phyloP scores from a whole-genome alignment of 1,139 yeast species.

The Yamadazyma taylorii region DNA sequence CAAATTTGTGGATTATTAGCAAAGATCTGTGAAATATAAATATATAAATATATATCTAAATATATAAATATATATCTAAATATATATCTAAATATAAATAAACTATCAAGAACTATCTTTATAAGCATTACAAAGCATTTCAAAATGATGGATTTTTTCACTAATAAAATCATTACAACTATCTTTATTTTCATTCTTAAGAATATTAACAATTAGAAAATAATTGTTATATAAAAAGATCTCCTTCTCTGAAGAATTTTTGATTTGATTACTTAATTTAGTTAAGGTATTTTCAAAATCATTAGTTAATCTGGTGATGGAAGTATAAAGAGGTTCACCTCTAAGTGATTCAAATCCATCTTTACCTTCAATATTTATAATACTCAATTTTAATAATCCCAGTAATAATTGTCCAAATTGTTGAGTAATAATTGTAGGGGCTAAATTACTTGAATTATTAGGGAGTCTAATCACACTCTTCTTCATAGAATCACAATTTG shows the following conservation, averaged over 20 bases:
- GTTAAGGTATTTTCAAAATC: constrained; percentile 81
- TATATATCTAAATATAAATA: too few relatives aligned
- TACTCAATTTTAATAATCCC: constrained; percentile 65
- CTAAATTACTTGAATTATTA: constrained; percentile 41
- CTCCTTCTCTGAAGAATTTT: constrained; percentile 55
- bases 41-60: constrained; percentile 4
- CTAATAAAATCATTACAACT: constrained; percentile 47
- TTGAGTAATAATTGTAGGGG: constrained; percentile 65
- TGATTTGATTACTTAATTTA: constrained; percentile 51
- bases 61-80: neutral
- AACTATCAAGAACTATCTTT: constrained; percentile 17
- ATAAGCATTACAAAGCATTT: constrained; percentile 61
- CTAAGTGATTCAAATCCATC: constrained; percentile 23
- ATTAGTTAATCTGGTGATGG: constrained; percentile 66
- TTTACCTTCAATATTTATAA: constrained; percentile 17
- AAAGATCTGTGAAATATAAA: constrained; percentile 43
- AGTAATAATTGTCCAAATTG: constrained; percentile 75
- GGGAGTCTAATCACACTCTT: constrained; percentile 22
- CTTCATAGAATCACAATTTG: constrained; percentile 71
- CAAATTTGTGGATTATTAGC: constrained; percentile 86
- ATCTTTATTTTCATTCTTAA: constrained; percentile 46
- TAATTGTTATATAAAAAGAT: constrained; percentile 78
- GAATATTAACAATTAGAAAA: constrained; percentile 50
- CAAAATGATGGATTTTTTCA: constrained; percentile 63
- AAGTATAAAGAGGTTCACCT: constrained; percentile 72